Conservation (phyloP, 1,284 basidiomycete genomes). For the Trametes versicolor region DNA sequence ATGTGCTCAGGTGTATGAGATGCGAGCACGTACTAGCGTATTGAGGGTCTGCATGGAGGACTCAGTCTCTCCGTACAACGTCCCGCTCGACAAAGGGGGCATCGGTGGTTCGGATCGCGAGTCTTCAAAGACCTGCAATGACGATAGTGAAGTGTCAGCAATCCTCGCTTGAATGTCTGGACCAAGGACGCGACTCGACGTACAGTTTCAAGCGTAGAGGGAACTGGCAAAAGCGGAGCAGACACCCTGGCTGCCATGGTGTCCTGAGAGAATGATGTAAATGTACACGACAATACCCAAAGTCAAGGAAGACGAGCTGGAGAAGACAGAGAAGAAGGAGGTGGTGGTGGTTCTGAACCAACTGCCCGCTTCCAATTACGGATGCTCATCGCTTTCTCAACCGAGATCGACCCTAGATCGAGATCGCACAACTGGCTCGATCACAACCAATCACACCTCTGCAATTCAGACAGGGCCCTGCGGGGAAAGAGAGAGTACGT, state of each 20-base stretch:
- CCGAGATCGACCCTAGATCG: constrained; percentile 28
- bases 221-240: background rate
- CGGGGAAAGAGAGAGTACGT: background rate
- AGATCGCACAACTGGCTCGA: constrained; percentile 12
- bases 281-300: too few relatives aligned
- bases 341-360: constrained; percentile 18
- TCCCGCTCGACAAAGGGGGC: background rate
- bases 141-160: background rate
- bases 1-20: background rate
- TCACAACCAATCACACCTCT: constrained; percentile 19
- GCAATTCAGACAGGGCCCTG: background rate
- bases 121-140: background rate
- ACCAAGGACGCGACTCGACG: background rate
- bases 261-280: background rate
- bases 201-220: background rate
- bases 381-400: constrained; percentile 10
- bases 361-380: background rate
- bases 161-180: too few relatives aligned
- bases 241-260: background rate
- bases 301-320: background rate
- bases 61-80: constrained; percentile 3
- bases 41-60: constrained; percentile 5
- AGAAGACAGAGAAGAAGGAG: background rate
- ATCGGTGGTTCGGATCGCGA: background rate
- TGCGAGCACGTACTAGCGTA: background rate